Evolutionary conservation across 495 filamentous ascomycete species (phyloP).

Genomic region (Lentithecium fluviatile): DNA sequence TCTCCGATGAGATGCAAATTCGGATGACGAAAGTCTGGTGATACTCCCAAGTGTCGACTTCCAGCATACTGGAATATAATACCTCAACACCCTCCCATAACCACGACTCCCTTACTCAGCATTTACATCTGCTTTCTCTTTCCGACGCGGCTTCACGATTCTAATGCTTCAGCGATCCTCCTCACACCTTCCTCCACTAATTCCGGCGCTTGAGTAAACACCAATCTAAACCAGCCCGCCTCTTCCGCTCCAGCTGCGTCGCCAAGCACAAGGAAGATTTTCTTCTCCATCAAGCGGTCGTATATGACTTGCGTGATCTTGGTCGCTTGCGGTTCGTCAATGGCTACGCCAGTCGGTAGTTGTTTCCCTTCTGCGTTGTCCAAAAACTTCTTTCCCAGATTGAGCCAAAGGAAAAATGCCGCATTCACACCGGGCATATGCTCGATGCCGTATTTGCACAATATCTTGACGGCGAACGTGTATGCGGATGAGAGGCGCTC

Average conservation of each 20-base stretch:
- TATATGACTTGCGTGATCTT: constrained; percentile 41
- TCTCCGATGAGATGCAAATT: too few species aligned
- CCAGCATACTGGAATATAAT: too few species aligned
- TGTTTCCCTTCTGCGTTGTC: constrained; percentile 7
- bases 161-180: constrained; percentile 9
- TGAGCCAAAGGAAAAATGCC: constrained; percentile 61
- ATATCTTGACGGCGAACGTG: constrained; percentile 40
- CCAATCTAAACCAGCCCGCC: constrained; percentile 54
- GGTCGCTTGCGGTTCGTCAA: not conserved
- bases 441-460: constrained; percentile 45
- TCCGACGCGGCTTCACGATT: too few species aligned
- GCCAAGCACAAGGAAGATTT: constrained; percentile 50
- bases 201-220: constrained; percentile 44
- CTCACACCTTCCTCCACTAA: constrained; percentile 10
- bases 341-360: constrained; percentile 26
- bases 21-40: too few species aligned
- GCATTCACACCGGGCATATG: constrained; percentile 50
- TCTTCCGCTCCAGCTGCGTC: constrained; percentile 47
- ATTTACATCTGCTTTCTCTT: too few species aligned
- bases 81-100: too few species aligned
- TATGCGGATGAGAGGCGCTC: constrained; percentile 45
- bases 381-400: constrained; percentile 45
- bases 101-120: too few species aligned
- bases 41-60: too few species aligned
- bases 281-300: constrained; percentile 43